Percentiles rank a stretch among this genome's conserved stretches.
These are phyloP conservation scores for Hyparrhenia diplandra DNA, from an alignment of 176 grass and related monocot genomes.

Conservation along the genomic window DNA sequence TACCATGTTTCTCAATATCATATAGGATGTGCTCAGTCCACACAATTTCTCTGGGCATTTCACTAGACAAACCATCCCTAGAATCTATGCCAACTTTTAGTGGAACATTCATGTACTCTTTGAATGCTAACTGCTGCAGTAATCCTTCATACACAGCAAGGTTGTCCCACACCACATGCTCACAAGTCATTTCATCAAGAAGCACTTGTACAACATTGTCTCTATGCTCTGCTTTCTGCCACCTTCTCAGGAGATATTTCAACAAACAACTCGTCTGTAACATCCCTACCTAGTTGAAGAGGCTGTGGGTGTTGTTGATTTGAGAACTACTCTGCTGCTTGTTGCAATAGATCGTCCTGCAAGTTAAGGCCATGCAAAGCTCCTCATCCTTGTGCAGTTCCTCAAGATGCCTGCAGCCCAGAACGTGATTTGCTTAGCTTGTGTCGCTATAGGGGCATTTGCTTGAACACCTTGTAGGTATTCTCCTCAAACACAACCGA, in stretches of 20 bases:
- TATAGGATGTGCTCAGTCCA: not conserved
- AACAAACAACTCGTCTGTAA: not conserved
- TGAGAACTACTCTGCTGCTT: not conserved
- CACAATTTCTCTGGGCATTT: not conserved
- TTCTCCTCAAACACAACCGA: not conserved
- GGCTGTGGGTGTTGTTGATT: not conserved
- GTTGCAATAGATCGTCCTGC: not conserved
- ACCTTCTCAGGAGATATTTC: not conserved
- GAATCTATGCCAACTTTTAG: not conserved
- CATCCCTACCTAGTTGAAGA: not conserved
- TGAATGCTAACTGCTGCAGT: not conserved
- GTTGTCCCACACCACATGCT: not conserved
- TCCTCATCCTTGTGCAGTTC: not conserved
- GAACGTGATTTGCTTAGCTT: not conserved
- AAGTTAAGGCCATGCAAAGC: not conserved
- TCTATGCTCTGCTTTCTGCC: not conserved
- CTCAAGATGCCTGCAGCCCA: not conserved
- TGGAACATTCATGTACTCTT: not conserved
- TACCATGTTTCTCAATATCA: not conserved
- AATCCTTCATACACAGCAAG: not conserved
- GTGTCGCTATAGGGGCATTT: not conserved
- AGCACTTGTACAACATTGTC: not conserved
- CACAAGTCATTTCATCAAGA: not conserved
- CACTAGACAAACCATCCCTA: not conserved
- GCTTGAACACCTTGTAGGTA: not conserved